Evolutionary conservation across 1,284 basidiomycete species (phyloP), one percentile per base, ranked within the genome.

Genomic region (Meripilus lineatus): DNA sequence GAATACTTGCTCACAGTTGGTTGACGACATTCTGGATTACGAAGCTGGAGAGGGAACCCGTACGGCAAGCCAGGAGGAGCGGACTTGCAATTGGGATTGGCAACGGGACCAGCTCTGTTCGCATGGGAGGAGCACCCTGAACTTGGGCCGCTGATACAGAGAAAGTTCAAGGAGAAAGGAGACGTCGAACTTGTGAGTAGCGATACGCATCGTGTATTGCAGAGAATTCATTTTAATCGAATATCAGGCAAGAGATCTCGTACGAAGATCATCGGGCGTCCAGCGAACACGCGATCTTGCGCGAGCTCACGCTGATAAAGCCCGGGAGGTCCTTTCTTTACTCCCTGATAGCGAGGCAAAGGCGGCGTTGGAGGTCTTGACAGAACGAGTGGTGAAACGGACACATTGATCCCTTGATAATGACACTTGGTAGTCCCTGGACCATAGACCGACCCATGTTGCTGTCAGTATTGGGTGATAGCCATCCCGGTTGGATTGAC

Each of bases 81-180:
- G 0, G 92, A 98, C 64, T 71, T 97, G 30, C 78, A 84, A 45
- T 71, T 95, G 1, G 93, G 94, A 1, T 72, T 96, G 18, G 89
- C 93, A 2, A 96, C 93, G 0, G 95, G 89, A 0, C 95, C 95
- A 0, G 88, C 88, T 1, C 68, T 99, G n/a, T 98, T 89, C 59
- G 95, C 96, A 13, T 93, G 90, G 74, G 91, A 96, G 65, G 86
- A 96, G 61, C 75, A 89, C 61, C 81, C 89, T 5, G 81, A 84
- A 50, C 72, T 96, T 61, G 83, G 84, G 2, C 83, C 87, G 1
- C 69, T 98, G 50, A 93, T 99, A 45, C 71, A 75, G 39, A 81
- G 96, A 44, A 88, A 91, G 67, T 96, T 98, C 62, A 71, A 77
- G 33, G 69, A 78, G 14, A 72, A 79, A 22, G 95, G 93, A 7